Evolutionary conservation across 176 grass and related monocot species (phyloP), one percentile per base, ranked within the genome.

Genomic region (Carex parvula): DNA sequence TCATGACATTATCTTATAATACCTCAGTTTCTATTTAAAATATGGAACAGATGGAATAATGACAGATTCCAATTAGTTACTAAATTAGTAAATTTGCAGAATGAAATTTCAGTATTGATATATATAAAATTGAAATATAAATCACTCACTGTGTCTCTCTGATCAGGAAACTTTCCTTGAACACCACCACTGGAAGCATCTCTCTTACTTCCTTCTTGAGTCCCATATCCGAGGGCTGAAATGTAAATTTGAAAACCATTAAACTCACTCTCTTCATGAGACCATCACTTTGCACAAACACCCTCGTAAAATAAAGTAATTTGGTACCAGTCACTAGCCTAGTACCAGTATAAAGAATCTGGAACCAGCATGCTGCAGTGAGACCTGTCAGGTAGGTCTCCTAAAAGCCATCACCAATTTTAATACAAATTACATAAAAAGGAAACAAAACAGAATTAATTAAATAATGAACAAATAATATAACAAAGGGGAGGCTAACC

Each of bases 141-240:
- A 87, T 50, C 17, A 94, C 95, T 94, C 3, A 98, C 95, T 98
- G 92, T 71, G 95, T 98, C 86, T 98, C 95, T 60, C 90, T 91
- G 84, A 98, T 89, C 86, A 94, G 89, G 79, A 97, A 94, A 80
- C 95, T 98, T 87, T 93, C 91, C 85, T 94, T 98, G 92, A 91
- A 98, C 14, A 98, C 79, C 26, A 98, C 88, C 1, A 98, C 91
- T 3, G 92, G 95, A 85, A 98, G 82, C 95, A 98, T 98, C 77
- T 98, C 92, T 4, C 89, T 90, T 29, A 95, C 63, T 84, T 95
- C 95, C 70, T 95, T 95, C 85, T 93, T 98, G 35, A 98, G 84
- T 62, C 95, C 92, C 4, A 83, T 81, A 22, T 94, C 89, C 69
- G 74, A 74, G 88, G 86, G 82, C 85, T 90, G 64, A 85, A 83